Evolutionary conservation across 2,329 filamentous ascomycete genomes (phyloP).

Genomic region (Zymoseptoria crescenta): DNA sequence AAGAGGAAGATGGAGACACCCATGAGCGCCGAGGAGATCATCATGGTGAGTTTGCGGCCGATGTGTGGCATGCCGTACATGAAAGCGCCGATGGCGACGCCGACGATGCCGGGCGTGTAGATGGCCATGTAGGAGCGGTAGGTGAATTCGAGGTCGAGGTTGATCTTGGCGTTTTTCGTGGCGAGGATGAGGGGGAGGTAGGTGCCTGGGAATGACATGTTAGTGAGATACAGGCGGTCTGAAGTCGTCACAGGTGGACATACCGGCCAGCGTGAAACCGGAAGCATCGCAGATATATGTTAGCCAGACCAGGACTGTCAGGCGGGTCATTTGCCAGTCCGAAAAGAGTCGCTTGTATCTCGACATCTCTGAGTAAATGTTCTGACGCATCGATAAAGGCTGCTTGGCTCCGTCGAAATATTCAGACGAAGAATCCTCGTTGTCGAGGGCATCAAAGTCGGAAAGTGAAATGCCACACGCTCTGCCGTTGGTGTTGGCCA

Average conservation of each 20-base stretch:
- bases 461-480: conserved; percentile 29
- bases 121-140: conserved; percentile 50
- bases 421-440: not conserved
- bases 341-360: conserved; percentile 42
- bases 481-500: conserved; percentile 37
- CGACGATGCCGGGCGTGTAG: conserved; percentile 46
- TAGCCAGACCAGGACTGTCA: conserved; percentile 44
- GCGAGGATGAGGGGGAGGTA: conserved; percentile 46
- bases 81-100: conserved; percentile 43
- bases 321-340: conserved; percentile 33
- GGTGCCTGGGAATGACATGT: conserved; percentile 27
- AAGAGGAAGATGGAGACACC: conserved; percentile 40
- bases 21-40: conserved; percentile 38
- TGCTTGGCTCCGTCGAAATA: conserved; percentile 11
- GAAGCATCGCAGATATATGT: conserved; percentile 47
- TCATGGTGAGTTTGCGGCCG: conserved; percentile 42
- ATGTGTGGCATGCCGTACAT: conserved; percentile 40
- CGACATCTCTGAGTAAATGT: not conserved
- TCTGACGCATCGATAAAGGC: conserved; percentile 16
- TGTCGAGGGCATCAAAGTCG: conserved; percentile 30
- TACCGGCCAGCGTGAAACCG: conserved; percentile 43
- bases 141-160: conserved; percentile 39
- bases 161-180: conserved; percentile 42
- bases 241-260: no score
- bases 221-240: no score